Evolutionary conservation across 306 rosid species (phyloP), one percentile per base, ranked within the genome.

Genomic region (Castanopsis chinensis): DNA sequence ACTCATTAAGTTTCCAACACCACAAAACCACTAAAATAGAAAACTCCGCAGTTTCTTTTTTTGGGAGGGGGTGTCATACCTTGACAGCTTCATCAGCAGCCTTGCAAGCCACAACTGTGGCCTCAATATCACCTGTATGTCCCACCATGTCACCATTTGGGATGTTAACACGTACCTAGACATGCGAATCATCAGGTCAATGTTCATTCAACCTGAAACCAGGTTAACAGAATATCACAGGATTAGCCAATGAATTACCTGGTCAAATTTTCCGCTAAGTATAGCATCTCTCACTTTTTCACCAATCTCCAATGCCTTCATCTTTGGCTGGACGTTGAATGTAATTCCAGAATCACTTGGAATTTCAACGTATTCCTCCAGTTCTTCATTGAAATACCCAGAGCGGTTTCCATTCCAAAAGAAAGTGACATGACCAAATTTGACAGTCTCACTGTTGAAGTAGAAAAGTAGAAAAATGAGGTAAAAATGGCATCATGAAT

Each of bases 131-230:
- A 83, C 99, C 99, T 0, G 96, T 89, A 74, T 96, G 99, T 63
- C 99, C 99, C 77, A 93, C 98, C 98, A 91, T 93, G 88, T 96
- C 99, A 14, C 98, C n/a, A 78, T 96, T 96, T 52, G 99, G 99
- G 33, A 96, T 84, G 89, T 96, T 96, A 81, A 96, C 96, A 72
- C 99, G 99, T 7, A 96, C 89, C 99, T 96, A 77, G 19, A 65
- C 73, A 75, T 53, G 69, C 7, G 30, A 76, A 78, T 57, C 45
- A 19, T 70, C 33, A 78, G 27, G 51, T n/a, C 15, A 56, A 57
- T 27, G 5, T 20, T 32, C 18, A 65, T 57, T 14, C 49, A 35
- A 41, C 61, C 60, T 51, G 54, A 49, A 81, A 80, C 76, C 52
- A 65, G 30, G 32, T 25, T 49, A 51, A 61, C 64, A 15, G 20